Evolutionary conservation across 1,284 basidiomycete species (phyloP), one percentile per base, ranked within the genome.

Genomic region (Rhodotorula sp.): DNA sequence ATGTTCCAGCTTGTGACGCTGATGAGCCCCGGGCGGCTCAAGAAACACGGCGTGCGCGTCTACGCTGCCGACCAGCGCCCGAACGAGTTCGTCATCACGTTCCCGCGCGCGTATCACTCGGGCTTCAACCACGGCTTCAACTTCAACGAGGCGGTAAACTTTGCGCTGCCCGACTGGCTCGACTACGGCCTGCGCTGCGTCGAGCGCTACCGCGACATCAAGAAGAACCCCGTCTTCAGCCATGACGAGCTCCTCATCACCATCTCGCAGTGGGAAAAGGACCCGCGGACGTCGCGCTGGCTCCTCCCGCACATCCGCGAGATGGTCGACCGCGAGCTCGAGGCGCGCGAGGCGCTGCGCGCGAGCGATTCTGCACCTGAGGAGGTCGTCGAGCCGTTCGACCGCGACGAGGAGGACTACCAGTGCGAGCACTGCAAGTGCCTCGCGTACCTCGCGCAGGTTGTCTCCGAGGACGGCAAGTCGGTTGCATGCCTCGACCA

Each of bases 131-230:
- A 79, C 69, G 78, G 77, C 46, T 86, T 98, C 80, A 99, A 98
- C 83, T 94, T 98, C 84, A 98, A 98, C 81, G 95, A 99, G 84
- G 97, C 97, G 1, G 97, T 99, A 80, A 99, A 99, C 83, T 99
- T 99, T 82, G 96, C 96, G 10, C 85, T 97, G 53, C 93, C 95
- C 27, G 94, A 98, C 81, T 99, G 97, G 97, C 84, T 99, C 64
- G 85, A 89, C 32, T 88, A 88, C 71, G 97, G 92, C 51, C 86
- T 91, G 60, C 91, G 92, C 73, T 97, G 94, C 79, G 92, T 94
- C 25, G 86, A 89, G 80, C 87, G 92, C 61, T 84, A 99, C 82
- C 89, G 92, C 79, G 87, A 90, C 71, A 91, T 97, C 82, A 85
- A 88, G 81, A 97, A 98, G 81, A 85, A 91, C 44, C 96, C 97